Conservation (phyloP, 306 rosid genomes). For the Glycine tomentella region DNA sequence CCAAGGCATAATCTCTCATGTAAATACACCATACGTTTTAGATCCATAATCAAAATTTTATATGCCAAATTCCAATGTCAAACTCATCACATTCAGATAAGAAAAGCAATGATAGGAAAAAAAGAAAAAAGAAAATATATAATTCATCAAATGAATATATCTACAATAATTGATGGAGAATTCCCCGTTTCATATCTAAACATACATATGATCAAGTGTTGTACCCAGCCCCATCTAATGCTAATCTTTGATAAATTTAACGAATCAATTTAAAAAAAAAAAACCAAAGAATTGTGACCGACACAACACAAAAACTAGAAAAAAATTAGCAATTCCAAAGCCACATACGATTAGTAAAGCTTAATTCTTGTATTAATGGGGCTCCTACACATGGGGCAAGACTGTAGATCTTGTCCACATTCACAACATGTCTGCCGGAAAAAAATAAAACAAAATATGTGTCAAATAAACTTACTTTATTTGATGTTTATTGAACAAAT, state of each 20-base stretch:
- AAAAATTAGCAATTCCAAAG: background rate
- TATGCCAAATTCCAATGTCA: too few species aligned
- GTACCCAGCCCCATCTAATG: conserved; percentile 29
- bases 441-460: background rate
- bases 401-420: conserved; percentile 70
- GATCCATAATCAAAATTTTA: too few species aligned
- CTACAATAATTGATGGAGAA: background rate
- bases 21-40: too few species aligned
- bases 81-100: background rate
- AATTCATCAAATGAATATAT: background rate
- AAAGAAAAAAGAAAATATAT: background rate
- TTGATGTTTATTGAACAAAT: conserved; percentile 8
- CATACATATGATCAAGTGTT: background rate
- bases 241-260: conserved; percentile 6
- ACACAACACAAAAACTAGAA: background rate
- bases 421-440: conserved; percentile 82
- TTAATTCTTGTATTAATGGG: conserved; percentile 71
- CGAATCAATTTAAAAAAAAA: conserved; percentile 13
- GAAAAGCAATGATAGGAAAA: background rate
- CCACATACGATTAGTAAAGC: conserved; percentile 55
- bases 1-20: too few species aligned
- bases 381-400: conserved; percentile 79
- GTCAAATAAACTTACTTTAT: conserved; percentile 4
- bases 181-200: background rate
- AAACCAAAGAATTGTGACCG: conserved; percentile 45